Base-by-base conservation (phyloP, 2,329 filamentous ascomycete genomes). In the Trichoderma gracile region DNA sequence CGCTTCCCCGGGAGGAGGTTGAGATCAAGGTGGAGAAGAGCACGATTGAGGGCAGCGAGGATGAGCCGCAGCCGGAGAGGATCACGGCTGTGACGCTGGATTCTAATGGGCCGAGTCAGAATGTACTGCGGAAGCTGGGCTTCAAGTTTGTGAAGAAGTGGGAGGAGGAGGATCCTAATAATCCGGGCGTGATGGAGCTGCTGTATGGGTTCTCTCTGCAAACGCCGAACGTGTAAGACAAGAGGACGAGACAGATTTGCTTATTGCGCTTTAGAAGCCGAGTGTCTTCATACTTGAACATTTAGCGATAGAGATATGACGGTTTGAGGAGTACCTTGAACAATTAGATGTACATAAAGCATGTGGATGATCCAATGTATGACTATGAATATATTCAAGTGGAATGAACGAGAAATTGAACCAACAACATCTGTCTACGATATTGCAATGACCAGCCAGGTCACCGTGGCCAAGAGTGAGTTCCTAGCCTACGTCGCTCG, bases 101-200 rank as follows among this genome's bases (percentile, higher is more conserved):
- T 0, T 71, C 73, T 14, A 88, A 90, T 69, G 63, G 65, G 8
- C 77, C 76, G 3, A 90, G 87, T 68, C 80, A 81, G 65, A 78
- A 78, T 3, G 83, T 91, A 8, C 68, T 90, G 62, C 69, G 72
- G 54, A 89, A 88, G 71, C 74, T 71, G 15, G 86, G 86, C 1
- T 86, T 89, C 67, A 74, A 75, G 68, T 69, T 79, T 43, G 78
- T 79, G 49, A 79, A 79, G 68, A 73, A 68, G 27, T 83, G 77
- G 75, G 64, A 67, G 6, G 72, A 77, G 55, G 59, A 65, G 12
- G 73, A 77, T 52, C 21, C 63, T 3, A 61, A 67, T 14, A 69
- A 70, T 52, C 8, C 46, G 45, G 64, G 62, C 8, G 45, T 64
- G 17, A 66, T 62, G 49, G 68, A 69, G 19, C 66, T 61, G 7